These are phyloP conservation scores for Inga oerstediana DNA, from an alignment of 306 rosid species.

Conservation along the genomic window DNA sequence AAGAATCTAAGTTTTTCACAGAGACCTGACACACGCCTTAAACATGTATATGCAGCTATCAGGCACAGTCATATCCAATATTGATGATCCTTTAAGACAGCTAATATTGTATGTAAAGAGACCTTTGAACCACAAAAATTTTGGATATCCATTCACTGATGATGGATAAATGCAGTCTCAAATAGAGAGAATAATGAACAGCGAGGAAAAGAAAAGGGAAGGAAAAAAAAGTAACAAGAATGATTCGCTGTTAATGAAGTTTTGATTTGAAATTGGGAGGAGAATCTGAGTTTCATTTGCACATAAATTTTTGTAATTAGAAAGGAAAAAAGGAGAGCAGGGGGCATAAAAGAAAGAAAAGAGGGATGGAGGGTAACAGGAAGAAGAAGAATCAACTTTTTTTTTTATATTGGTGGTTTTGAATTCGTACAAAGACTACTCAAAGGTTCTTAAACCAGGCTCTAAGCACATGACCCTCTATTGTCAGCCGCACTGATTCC, in stretches of 20 bases:
- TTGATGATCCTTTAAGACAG: constrained; percentile 3
- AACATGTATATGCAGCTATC: constrained; percentile 29
- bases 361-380: constrained; percentile 18
- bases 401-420: constrained; percentile 72
- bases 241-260: constrained; percentile 34
- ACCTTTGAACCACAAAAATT: constrained; percentile 3
- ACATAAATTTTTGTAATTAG: constrained; percentile 30
- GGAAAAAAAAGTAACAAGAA: constrained; percentile 36
- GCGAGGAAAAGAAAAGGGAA: neutral
- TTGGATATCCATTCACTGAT: constrained; percentile 24
- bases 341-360: constrained; percentile 38
- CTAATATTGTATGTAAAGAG: constrained; percentile 1
- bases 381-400: constrained; percentile 86
- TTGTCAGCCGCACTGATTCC: constrained; percentile 86
- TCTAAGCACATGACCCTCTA: constrained; percentile 90
- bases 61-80: neutral
- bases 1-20: neutral
- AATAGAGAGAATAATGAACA: constrained; percentile 31
- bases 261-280: constrained; percentile 42
- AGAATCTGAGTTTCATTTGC: constrained; percentile 46
- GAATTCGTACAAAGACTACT: constrained; percentile 61
- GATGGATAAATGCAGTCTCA: constrained; percentile 22
- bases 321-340: constrained; percentile 40
- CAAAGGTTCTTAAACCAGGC: constrained; percentile 63
- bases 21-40: constrained; percentile 8